These are phyloP conservation scores for Leccinum aurantiacum DNA, from an alignment of 768 basidiomycete genomes.

Conservation along the genomic window DNA sequence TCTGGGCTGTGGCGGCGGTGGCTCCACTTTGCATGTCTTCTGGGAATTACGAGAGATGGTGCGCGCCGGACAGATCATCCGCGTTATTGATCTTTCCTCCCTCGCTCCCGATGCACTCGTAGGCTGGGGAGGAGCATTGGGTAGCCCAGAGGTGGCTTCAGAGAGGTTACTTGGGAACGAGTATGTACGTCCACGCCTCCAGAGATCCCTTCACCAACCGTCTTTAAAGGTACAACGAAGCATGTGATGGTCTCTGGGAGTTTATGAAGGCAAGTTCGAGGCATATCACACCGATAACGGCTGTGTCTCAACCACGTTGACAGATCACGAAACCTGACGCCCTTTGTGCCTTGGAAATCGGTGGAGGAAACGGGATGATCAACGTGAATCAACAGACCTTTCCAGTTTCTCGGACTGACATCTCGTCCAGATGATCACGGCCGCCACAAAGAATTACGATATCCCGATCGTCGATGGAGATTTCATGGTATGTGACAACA, in stretches of 20 bases:
- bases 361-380: slow-evolving; percentile 47
- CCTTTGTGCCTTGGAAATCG: slow-evolving; percentile 41
- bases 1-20: slow-evolving; percentile 64
- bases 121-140: slow-evolving; percentile 43
- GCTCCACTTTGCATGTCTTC: slow-evolving; percentile 53
- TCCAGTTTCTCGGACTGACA: slow-evolving; percentile 10
- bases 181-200: slow-evolving; percentile 18
- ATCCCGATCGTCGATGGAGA: slow-evolving; percentile 46
- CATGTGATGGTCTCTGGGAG: slow-evolving; percentile 30
- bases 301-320: slow-evolving; percentile 1
- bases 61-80: slow-evolving; percentile 45
- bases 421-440: slow-evolving; percentile 35
- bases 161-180: slow-evolving; percentile 41
- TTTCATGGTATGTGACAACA: slow-evolving; percentile 36
- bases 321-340: slow-evolving; percentile 36
- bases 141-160: slow-evolving; percentile 40
- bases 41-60: slow-evolving; percentile 53
- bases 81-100: slow-evolving; percentile 45
- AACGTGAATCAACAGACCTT: slow-evolving; percentile 27
- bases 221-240: slow-evolving; percentile 33
- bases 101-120: slow-evolving; percentile 44
- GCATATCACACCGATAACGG: background rate
- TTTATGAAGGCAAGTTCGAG: slow-evolving; percentile 25
- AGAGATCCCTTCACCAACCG: background rate
- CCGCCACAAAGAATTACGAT: slow-evolving; percentile 35